Base-by-base conservation (phyloP, 257 asterid genomes). In the Linderniella brevidens region DNA sequence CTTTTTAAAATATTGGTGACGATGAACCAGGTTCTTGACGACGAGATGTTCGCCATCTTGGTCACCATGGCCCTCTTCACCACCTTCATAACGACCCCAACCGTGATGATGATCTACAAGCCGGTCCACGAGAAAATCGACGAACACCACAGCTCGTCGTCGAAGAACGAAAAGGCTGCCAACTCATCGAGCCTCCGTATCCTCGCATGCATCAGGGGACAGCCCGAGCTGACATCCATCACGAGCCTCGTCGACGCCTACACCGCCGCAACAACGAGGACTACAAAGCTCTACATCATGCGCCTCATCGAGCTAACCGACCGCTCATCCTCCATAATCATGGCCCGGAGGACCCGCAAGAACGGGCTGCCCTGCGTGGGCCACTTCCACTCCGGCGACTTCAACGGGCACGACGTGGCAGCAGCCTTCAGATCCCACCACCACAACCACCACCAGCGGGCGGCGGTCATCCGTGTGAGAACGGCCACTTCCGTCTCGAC, bases 61-160 rank as follows among this genome's bases (percentile, higher is more conserved):
- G 82, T 80, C 35, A 64, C 74, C 17, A 77, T 80, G 88, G 93
- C 93, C 37, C 60, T 77, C n/a, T 59, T 74, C 57, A 77, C 84
- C 45, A 80, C 93, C 19, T 74, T 77, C 70, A 55, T 74, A 9
- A 77, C 88, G 11, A 75, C 82, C 12, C 93, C 93, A 1, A 35
- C 58, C 0, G 88, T 80, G 36, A 63, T 74, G 66, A 65, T 74
- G 35, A 74, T 80, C 59, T 64, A 65, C 69, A 68, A 57, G 48
- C 72, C 82, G 1, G 68, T 60, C 9, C 52, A 61, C 19, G 55
- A 41, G 41, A 0, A 4, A 52, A 7, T 66, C 46, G 8, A 57
- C 56, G 13, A 36, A 12, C 13, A 8, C 48, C 11, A 43, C 16
- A 3, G 3, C 1, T 15, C 14, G 4, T 0, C 32, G 10, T 17